Conservation (phyloP, 1,284 basidiomycete species). For the Leccinum proliferum region DNA sequence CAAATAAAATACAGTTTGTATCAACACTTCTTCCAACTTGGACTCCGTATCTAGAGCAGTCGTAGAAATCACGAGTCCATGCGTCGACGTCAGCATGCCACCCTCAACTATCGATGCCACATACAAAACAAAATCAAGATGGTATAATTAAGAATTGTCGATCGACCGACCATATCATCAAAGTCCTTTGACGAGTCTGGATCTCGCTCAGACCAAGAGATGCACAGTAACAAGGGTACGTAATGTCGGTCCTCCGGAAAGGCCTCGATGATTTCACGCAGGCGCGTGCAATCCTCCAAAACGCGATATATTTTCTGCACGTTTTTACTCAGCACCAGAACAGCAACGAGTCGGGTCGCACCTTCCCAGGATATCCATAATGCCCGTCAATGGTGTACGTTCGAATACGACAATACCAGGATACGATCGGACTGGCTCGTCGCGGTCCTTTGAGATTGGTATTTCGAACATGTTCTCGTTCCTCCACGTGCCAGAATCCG, state of each 20-base stretch:
- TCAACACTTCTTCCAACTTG: slow-evolving; percentile 42
- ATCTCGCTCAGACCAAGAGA: slow-evolving; percentile 51
- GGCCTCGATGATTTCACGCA: slow-evolving; percentile 54
- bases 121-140: slow-evolving; percentile 28
- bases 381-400: slow-evolving; percentile 56
- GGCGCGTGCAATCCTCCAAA: slow-evolving; percentile 63
- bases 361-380: slow-evolving; percentile 62
- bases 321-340: slow-evolving; percentile 1
- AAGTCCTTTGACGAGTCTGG: slow-evolving; percentile 39
- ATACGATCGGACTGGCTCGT: slow-evolving; percentile 21
- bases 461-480: slow-evolving; percentile 56
- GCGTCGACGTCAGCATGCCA: slow-evolving; percentile 36
- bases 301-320: slow-evolving; percentile 61
- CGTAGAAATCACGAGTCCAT: slow-evolving; percentile 45
- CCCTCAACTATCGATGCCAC: slow-evolving; percentile 40
- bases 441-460: slow-evolving; percentile 23
- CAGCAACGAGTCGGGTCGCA: slow-evolving; percentile 26
- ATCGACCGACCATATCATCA: slow-evolving; percentile 41
- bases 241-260: slow-evolving; percentile 52
- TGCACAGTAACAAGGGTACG: slow-evolving; percentile 50
- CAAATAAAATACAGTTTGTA: no score
- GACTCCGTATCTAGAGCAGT: slow-evolving; percentile 49
- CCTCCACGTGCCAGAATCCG: slow-evolving; percentile 54
- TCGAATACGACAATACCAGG: slow-evolving; percentile 72
- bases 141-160: not conserved